Conservation (phyloP, 495 filamentous ascomycete genomes). For the Bathelium albidoporum region DNA sequence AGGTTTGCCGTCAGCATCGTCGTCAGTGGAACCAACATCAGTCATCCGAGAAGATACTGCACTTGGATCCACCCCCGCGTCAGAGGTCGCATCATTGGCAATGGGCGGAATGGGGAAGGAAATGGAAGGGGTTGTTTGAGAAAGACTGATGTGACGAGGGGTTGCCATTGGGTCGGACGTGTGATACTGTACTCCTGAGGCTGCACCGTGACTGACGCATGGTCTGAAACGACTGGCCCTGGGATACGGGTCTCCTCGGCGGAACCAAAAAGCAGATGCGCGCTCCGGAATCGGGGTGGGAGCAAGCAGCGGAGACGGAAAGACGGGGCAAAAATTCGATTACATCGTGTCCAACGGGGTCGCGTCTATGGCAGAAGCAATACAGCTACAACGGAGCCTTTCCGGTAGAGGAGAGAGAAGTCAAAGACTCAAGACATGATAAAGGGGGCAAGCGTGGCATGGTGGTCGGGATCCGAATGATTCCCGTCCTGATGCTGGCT, state of each 20-base stretch:
- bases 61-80: constrained; percentile 35
- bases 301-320: not conserved
- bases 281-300: not conserved
- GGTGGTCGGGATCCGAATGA: not conserved
- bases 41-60: constrained; percentile 82
- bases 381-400: not conserved
- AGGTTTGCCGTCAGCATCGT: constrained; percentile 16
- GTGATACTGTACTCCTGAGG: constrained; percentile 6
- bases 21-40: constrained; percentile 50
- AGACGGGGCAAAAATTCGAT: not conserved
- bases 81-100: not conserved
- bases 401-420: not conserved
- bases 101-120: constrained; percentile 24
- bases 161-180: constrained; percentile 19
- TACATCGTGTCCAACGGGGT: not conserved
- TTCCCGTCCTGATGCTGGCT: not conserved
- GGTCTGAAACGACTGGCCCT: not conserved
- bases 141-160: constrained; percentile 6
- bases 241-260: not conserved
- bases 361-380: not conserved
- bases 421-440: not conserved
- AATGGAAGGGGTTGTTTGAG: constrained; percentile 13
- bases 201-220: constrained; percentile 2
- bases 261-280: not conserved
- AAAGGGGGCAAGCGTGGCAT: not conserved